Evolutionary conservation across 257 asterid species (phyloP).

Genomic region (Solanum clarkiae): DNA sequence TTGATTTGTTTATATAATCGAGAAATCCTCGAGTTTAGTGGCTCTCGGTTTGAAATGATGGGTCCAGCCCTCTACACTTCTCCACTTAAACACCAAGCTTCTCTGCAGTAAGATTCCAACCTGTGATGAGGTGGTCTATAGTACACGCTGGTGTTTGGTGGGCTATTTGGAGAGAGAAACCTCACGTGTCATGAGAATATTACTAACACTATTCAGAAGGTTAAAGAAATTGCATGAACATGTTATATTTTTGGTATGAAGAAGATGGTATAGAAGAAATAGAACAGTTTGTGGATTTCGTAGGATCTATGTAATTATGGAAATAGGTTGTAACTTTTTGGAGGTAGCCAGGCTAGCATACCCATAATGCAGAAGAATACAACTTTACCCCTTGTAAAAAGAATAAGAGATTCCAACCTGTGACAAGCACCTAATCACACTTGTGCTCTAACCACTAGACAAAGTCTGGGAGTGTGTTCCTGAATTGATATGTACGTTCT

Average conservation of each 20-base stretch:
- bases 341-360: background rate
- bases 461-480: background rate
- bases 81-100: background rate
- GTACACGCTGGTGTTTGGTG: background rate
- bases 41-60: background rate
- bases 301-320: background rate
- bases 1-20: background rate
- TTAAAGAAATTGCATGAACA: background rate
- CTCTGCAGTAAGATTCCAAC: background rate
- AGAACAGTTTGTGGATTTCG: background rate
- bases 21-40: background rate
- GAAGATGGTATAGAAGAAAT: background rate
- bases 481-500: background rate
- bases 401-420: background rate
- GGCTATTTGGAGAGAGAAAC: background rate
- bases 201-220: background rate
- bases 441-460: background rate
- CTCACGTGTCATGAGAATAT: background rate
- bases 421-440: background rate
- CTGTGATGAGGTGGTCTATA: background rate
- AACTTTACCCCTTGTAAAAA: background rate
- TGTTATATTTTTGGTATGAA: background rate
- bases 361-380: background rate
- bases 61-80: background rate
- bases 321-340: background rate